phyloP scores from a whole-genome alignment of 495 filamentous ascomycete genomes.

The Penicillium pulvis region DNA sequence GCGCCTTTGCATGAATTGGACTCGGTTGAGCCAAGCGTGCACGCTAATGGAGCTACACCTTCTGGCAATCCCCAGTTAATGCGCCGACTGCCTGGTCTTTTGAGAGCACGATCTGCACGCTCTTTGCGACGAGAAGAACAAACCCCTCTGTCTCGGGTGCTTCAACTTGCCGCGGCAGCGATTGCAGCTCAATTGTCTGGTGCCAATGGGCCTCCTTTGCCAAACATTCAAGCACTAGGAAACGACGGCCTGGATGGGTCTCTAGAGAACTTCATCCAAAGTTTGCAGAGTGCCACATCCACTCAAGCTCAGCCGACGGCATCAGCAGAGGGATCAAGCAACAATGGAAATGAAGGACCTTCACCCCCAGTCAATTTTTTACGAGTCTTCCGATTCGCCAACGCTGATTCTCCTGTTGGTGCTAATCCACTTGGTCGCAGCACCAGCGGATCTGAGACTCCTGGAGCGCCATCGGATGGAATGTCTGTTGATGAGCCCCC shows the following conservation, averaged over 20 bases:
- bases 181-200: conserved; percentile 64
- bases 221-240: conserved; percentile 60
- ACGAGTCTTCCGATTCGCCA: conserved; percentile 62
- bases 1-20: conserved; percentile 46
- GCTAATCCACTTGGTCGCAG: conserved; percentile 23
- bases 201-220: conserved; percentile 52
- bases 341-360: conserved; percentile 33
- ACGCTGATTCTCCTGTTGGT: conserved; percentile 38
- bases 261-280: conserved; percentile 58
- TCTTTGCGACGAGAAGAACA: conserved; percentile 57
- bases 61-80: conserved; percentile 25
- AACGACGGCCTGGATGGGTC: conserved; percentile 59
- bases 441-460: conserved; percentile 20
- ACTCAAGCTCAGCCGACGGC: conserved; percentile 43
- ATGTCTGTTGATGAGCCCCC: conserved; percentile 47
- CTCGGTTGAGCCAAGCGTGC: conserved; percentile 40
- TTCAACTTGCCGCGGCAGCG: conserved; percentile 61
- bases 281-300: conserved; percentile 55
- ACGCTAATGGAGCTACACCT: conserved; percentile 22
- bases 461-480: conserved; percentile 22
- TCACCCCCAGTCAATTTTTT: conserved; percentile 59
- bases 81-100: conserved; percentile 45
- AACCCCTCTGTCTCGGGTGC: conserved; percentile 56
- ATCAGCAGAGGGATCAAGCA: conserved; percentile 32
- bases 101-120: conserved; percentile 52